Evolutionary conservation across 306 rosid genomes (phyloP), one percentile per base, ranked within the genome.

Genomic region (Begonia loranthoides): DNA sequence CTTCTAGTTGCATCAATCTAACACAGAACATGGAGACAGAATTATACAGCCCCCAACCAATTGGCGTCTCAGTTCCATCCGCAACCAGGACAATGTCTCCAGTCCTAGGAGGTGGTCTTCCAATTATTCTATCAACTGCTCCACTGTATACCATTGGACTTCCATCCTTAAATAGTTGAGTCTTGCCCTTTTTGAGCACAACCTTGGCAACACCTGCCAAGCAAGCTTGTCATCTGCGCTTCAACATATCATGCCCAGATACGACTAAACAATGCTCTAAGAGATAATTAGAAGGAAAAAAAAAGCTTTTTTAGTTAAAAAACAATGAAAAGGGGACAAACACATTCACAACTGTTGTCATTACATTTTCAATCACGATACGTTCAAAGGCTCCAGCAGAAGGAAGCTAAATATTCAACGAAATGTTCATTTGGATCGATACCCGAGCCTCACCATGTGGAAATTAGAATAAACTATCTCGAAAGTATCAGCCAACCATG

Each of bases 91-190:
- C 95, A 58, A 79, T 49, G 56, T 82, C 97, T 47, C 97, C 97
- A 15, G 90, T 84, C 68, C 59, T 77, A 7, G 97, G 97, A 16
- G 95, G 95, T 12, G 95, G 97, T 64, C 79, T 76, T 50, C 97
- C 97, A 19, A 85, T 68, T 40, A 89, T 79, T 77, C 95, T 79
- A 65, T 84, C 97, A 41, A 82, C 87, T 5, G 97, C 97, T 51
- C 97, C 95, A 58, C 97, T 85, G 62, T 89, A 84, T 34, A 85
- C 95, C 95, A 85, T 89, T 24, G 97, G 95, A 59, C 87, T 89
- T 12, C 97, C 97, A 77, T 82, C 93, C 80, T 89, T 89, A 71
- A 89, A 89, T 61, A 84, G 79, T 17, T 89, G 95, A 15, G 97
- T 72, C 79, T 89, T 89, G 60, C 94, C 97, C 69, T 82, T 89